Percentiles rank a stretch among this genome's conserved stretches.
phyloP scores from a whole-genome alignment of 257 asterid genomes.

The Solanum sitiens region DNA sequence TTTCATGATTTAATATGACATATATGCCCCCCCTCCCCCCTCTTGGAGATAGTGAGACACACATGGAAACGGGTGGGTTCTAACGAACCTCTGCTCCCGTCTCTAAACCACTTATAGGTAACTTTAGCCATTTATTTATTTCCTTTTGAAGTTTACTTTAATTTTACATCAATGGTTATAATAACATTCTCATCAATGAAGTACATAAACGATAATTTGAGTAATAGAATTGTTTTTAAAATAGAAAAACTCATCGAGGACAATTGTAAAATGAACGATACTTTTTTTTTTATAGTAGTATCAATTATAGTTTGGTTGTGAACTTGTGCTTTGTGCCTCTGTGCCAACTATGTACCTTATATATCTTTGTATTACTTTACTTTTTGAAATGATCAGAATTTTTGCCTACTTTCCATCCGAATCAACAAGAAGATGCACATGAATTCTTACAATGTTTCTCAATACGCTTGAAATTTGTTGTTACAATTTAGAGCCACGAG shows the following conservation, averaged over 20 bases:
- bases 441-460: constrained; percentile 76
- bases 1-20: background rate
- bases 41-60: background rate
- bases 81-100: background rate
- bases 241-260: background rate
- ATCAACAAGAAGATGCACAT: constrained; percentile 91
- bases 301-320: background rate
- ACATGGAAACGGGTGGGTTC: background rate
- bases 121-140: background rate
- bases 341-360: background rate
- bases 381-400: constrained; percentile 35
- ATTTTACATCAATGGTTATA: background rate
- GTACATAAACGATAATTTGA: background rate
- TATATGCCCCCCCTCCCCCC: background rate
- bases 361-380: constrained; percentile 34
- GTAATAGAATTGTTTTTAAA: background rate
- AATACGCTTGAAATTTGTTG: constrained; percentile 55
- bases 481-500: constrained; percentile 5
- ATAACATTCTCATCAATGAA: background rate
- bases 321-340: background rate
- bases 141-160: background rate
- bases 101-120: background rate
- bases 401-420: constrained; percentile 47
- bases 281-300: background rate
- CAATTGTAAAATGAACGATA: background rate